Base-by-base conservation (phyloP, 176 grass and related monocot genomes). In the Leersia perrieri region DNA sequence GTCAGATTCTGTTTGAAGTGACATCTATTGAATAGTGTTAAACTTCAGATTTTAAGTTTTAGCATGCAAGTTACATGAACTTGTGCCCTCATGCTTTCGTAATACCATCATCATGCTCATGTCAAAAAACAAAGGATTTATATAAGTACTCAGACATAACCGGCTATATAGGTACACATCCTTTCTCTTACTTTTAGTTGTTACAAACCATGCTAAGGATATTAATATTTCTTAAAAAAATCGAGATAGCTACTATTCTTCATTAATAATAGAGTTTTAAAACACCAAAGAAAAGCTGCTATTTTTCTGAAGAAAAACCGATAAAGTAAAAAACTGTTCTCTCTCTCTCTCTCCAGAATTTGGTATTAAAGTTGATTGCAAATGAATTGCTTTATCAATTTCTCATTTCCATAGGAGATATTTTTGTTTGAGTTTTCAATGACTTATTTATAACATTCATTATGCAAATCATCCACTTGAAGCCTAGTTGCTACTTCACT, bases 401-500 rank as follows among this genome's bases (percentile, higher is more conserved):
- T 71, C 11, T 6, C 27, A 8, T n/a, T 30, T 5, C 15, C 10
- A 32, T 49, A 58, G 33, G 42, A 33, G 18, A 32, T 55, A 68
- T 28, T 36, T 55, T 66, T 25, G 26, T 55, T 38, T 80, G n/a
- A 14, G 20, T 14, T 29, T 2, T 6, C 51, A 57, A 11, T 57
- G n/a, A 68, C 12, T 58, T 64, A n/a, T 49, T 61, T 73, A 23
- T 49, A 13, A 35, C 3, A 20, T 32, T 34, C 2, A 14, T 82
- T 42, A 34, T 82, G 36, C 42, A 74, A 14, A 58, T 13, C 49
- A 35, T 47, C 63, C 25, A 40, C 30, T 32, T 68, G 11, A 83
- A 76, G 26, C 60, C 12, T 60, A 77, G 27, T 60, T 84, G 22
- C 49, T 44, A 66, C 20, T 62, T 70, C 20, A 70, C 15, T 84